Base-by-base conservation (phyloP, 2,329 filamentous ascomycete species). In the Ceratocystis albifundus region DNA sequence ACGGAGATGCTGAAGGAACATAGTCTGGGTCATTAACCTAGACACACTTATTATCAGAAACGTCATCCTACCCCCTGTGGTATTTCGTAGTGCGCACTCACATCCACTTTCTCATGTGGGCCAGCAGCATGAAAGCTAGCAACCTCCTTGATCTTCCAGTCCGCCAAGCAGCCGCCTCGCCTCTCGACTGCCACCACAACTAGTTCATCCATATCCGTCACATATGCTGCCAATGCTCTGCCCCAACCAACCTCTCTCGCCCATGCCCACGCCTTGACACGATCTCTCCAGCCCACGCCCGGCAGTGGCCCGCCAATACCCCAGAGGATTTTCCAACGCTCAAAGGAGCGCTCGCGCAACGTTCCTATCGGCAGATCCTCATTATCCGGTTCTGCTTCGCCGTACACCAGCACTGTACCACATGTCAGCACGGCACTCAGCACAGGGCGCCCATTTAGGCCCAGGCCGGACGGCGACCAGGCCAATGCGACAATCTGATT, bases 391-490 rank as follows among this genome's bases (percentile, higher is more conserved):
- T 30, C 28, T 17, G 65, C 68, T 71, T 85, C 82, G 20, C 82
- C 82, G 57, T 84, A 79, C 17, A 81, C 74, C 17, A 79, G 74
- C 28, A 85, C 70, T 62, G 75, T 75, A 0, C 83, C 83, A 0
- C 76, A 77, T 7, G 80, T 80, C 0, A 79, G 79, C 69, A 84
- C 72, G 3, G 80, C 79, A 15, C 75, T 77, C 44, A 85, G 74
- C 4, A 84, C 77, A 0, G 82, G 78, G 0, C 83, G 76, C 6
- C 77, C 72, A 70, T 84, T 83, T 50, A 77, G 77, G 1, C 83
- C 82, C n/a, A 85, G 72, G 1, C 80, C 81, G n/a, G 74, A 74
- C 0, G 82, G 82, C n/a, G 82, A 84, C 83, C 83, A 85, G 61
- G 77, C 79, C 22, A 84, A 69, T 7, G 76, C 73, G 15, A 84